Evolutionary conservation across 2,329 filamentous ascomycete species (phyloP), one percentile per base, ranked within the genome.

Genomic region (Exophiala spinifera): DNA sequence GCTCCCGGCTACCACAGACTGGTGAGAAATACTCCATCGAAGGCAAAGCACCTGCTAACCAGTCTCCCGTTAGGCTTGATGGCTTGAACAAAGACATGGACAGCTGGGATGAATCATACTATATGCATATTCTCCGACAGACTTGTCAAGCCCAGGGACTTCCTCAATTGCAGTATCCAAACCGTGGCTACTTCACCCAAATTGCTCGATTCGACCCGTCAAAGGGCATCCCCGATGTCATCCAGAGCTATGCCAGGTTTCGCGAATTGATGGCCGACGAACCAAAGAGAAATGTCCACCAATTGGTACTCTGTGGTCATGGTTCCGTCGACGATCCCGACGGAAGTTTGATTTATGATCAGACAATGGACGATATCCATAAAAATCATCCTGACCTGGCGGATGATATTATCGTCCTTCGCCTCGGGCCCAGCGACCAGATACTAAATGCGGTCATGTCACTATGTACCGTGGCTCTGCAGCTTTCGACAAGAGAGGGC

Each of bases 291-390:
- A 74, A 82, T 17, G 74, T 79, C 2, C 87, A 87, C 0, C 89
- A 92, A 67, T 80, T 94, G 3, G 79, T 91, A 36, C 82, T 94
- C 19, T 87, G 86, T 42, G 89, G 89, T 15, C 89, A 92, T 66
- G 85, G 87, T 43, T 89, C 87, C 0, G 81, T 92, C 54, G 89
- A 94, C 64, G 89, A 94, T 59, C 89, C 89, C 0, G 89, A 94
- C 61, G 87, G 83, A 11, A 82, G 79, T 10, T 70, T 81, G 46
- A 85, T 94, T 63, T 89, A 86, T 66, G 86, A 91, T 63, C 73
- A 87, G 61, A 87, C 85, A 6, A 82, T 90, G 69, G 72, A 76
- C n/a, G 77, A 85, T 62, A 77, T 92, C 34, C 82, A 88, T 60
- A 75, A 71, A 0, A 68, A 79, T 45, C 88, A 88, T 60, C 75